Percentiles rank a stretch among this genome's conserved stretches.
phyloP scores from a whole-genome alignment of 1,284 basidiomycete genomes.

The Melampsora americana region DNA sequence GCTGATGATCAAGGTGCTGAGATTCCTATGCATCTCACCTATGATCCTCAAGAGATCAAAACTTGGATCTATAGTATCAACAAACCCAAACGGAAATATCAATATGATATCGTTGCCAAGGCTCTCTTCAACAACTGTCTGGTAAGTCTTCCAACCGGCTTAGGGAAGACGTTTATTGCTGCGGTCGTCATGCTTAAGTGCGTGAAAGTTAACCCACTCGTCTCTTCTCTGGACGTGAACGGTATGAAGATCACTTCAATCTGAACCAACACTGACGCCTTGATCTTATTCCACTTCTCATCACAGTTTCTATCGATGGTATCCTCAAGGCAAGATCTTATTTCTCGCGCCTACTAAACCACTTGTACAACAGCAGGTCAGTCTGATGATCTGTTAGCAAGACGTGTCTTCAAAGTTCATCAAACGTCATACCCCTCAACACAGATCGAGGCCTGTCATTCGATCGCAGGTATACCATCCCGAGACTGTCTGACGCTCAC shows the following conservation, averaged over 20 bases:
- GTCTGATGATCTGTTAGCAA: neutral
- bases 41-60: conserved; percentile 72
- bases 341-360: conserved; percentile 96
- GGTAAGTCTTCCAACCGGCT: conserved; percentile 88
- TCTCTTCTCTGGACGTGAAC: conserved; percentile 53
- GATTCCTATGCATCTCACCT: conserved; percentile 64
- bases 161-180: conserved; percentile 98
- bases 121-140: conserved; percentile 90
- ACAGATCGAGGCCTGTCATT: conserved; percentile 83
- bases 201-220: conserved; percentile 7
- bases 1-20: neutral
- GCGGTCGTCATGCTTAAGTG: conserved; percentile 77
- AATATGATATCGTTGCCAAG: conserved; percentile 84
- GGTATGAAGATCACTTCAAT: conserved; percentile 64
- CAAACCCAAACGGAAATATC: conserved; percentile 82
- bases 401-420: neutral
- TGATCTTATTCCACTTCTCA: conserved; percentile 50
- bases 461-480: conserved; percentile 88
- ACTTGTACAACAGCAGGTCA: conserved; percentile 75
- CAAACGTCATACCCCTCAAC: no score
- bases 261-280: conserved; percentile 15
- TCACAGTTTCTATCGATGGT: conserved; percentile 70
- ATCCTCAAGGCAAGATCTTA: conserved; percentile 84
- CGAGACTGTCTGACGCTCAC: conserved; percentile 81
- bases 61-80: conserved; percentile 94